Evolutionary conservation across 1,284 basidiomycete genomes (phyloP).

Genomic region (Trametes polyzona): DNA sequence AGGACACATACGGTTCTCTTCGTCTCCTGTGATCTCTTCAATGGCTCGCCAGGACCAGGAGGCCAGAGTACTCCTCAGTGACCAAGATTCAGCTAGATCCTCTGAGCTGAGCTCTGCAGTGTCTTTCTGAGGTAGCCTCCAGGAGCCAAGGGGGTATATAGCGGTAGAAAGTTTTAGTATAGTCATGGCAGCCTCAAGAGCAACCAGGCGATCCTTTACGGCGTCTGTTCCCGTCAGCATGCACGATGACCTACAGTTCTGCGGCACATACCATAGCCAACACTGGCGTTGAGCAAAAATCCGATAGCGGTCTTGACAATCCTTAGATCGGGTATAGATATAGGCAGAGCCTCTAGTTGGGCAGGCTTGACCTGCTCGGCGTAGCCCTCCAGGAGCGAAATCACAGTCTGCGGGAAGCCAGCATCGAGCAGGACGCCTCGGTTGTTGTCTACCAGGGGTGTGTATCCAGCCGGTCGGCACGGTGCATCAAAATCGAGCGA

Average conservation of each 20-base stretch:
- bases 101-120: constrained; percentile 28
- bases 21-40: constrained; percentile 33
- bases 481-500: constrained; percentile 11
- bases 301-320: constrained; percentile 81
- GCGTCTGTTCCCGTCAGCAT: constrained; percentile 54
- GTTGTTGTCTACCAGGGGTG: constrained; percentile 56
- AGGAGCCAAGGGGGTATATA: constrained; percentile 72
- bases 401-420: constrained; percentile 65
- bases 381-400: constrained; percentile 72
- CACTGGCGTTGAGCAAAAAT: constrained; percentile 77
- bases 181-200: constrained; percentile 66
- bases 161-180: constrained; percentile 70
- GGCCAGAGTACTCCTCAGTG: constrained; percentile 62
- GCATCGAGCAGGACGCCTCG: constrained; percentile 69
- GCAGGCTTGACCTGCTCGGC: constrained; percentile 53
- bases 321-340: constrained; percentile 66
- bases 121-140: constrained; percentile 39
- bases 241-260: neutral
- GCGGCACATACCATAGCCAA: constrained; percentile 67
- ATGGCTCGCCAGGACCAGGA: constrained; percentile 79
- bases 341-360: constrained; percentile 46
- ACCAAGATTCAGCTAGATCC: constrained; percentile 61
- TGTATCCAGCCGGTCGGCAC: constrained; percentile 5
- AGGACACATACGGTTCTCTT: constrained; percentile 27
- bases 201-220: constrained; percentile 67